phyloP scores from a whole-genome alignment of 768 basidiomycete genomes.

The Russula ochroleuca region DNA sequence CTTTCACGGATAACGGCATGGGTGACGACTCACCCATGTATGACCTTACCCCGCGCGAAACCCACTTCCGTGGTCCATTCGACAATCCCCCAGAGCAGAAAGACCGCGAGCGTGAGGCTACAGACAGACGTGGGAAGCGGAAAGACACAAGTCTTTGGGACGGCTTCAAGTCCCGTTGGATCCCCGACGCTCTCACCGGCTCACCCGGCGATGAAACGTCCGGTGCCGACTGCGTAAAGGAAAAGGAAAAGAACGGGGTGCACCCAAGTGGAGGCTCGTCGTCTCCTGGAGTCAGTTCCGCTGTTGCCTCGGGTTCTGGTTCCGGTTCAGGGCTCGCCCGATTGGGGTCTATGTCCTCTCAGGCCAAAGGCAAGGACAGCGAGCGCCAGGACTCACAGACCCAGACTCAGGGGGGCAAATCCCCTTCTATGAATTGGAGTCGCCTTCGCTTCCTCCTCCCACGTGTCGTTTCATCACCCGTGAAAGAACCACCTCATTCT shows the following conservation, averaged over 20 bases:
- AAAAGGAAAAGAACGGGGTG: slow-evolving; percentile 18
- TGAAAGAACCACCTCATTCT: slow-evolving; percentile 37
- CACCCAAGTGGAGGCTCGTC: background rate
- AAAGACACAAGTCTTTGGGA: slow-evolving; percentile 41
- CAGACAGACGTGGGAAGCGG: slow-evolving; percentile 53
- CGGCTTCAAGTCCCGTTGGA: slow-evolving; percentile 48
- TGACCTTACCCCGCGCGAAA: slow-evolving; percentile 37
- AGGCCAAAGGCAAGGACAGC: slow-evolving; percentile 13
- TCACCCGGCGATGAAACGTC: slow-evolving; percentile 47
- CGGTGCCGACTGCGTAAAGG: slow-evolving; percentile 35
- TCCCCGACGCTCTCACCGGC: slow-evolving; percentile 44
- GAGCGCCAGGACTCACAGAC: slow-evolving; percentile 14
- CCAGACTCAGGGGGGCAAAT: slow-evolving; percentile 28
- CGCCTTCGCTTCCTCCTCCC: slow-evolving; percentile 65
- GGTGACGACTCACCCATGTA: slow-evolving; percentile 32
- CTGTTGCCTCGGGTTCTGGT: slow-evolving; percentile 14
- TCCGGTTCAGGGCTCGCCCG: slow-evolving; percentile 1
- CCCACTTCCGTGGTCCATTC: slow-evolving; percentile 60
- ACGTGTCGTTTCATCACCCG: slow-evolving; percentile 39
- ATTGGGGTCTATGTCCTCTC: slow-evolving; percentile 5
- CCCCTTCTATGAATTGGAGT: slow-evolving; percentile 49
- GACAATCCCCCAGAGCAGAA: slow-evolving; percentile 41
- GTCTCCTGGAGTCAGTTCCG: background rate
- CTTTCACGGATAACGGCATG: slow-evolving; percentile 30
- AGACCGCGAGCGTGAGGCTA: slow-evolving; percentile 39